Percentiles rank a stretch among this genome's conserved stretches.
Evolutionary conservation across 164 flowering plant genomes (phyloP).

Genomic region (Berberis vulgaris): DNA sequence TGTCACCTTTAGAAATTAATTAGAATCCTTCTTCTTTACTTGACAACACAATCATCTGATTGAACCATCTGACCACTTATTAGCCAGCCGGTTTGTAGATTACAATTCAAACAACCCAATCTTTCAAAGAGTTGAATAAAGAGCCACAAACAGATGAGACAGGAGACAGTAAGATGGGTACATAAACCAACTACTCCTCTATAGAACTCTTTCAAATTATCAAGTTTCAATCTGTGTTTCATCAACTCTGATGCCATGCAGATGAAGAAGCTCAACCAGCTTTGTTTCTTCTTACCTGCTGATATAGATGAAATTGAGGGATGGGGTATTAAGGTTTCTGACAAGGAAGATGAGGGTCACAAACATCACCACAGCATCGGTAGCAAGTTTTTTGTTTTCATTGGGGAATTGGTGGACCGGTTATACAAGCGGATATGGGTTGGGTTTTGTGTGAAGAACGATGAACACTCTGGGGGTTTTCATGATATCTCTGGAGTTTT

Average conservation of each 20-base stretch:
- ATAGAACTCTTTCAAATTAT: background rate
- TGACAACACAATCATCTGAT: too few species aligned
- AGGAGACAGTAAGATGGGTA: background rate
- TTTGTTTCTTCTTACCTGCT: constrained; percentile 51
- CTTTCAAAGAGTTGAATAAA: too few species aligned
- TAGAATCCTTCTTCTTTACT: too few species aligned
- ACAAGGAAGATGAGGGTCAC: background rate
- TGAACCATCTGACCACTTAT: too few species aligned
- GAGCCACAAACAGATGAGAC: too few species aligned
- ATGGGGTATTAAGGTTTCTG: background rate
- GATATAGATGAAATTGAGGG: constrained; percentile 28
- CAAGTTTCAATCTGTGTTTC: background rate
- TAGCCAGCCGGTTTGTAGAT: too few species aligned
- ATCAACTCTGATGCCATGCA: constrained; percentile 10
- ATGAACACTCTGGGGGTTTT: constrained; percentile 19
- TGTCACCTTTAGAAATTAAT: too few species aligned
- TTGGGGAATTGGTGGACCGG: constrained; percentile 14
- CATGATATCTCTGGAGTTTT: constrained; percentile 58
- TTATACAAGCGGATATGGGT: constrained; percentile 21
- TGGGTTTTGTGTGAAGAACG: constrained; percentile 13
- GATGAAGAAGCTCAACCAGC: constrained; percentile 18
- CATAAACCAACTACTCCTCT: background rate
- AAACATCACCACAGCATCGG: background rate
- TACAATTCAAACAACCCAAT: too few species aligned
- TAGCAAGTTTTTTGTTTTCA: constrained; percentile 8